phyloP scores from a whole-genome alignment of 2,329 filamentous ascomycete genomes.

The Xylaria hypoxylon region DNA sequence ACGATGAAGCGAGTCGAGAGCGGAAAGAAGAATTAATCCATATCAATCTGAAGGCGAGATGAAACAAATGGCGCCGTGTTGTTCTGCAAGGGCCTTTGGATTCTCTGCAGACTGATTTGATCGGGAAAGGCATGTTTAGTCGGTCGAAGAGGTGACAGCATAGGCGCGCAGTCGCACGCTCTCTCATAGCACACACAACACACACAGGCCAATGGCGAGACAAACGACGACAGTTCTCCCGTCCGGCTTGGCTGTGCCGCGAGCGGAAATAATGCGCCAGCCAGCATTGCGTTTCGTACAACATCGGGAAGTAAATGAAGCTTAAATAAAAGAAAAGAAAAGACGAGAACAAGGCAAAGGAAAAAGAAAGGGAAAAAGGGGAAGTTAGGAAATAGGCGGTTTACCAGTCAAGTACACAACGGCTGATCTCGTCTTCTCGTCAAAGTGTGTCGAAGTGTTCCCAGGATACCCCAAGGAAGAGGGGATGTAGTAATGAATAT shows the following conservation, averaged over 20 bases:
- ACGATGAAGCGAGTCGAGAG: slow-evolving; percentile 5
- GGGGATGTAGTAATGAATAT: neutral
- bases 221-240: slow-evolving; percentile 13
- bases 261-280: slow-evolving; percentile 31
- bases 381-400: neutral
- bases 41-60: slow-evolving; percentile 23
- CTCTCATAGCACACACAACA: slow-evolving; percentile 21
- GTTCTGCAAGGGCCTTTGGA: slow-evolving; percentile 35
- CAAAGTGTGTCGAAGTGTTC: slow-evolving; percentile 1
- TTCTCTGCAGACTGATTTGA: slow-evolving; percentile 22
- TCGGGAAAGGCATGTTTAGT: slow-evolving; percentile 13
- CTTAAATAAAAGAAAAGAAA: slow-evolving; percentile 24
- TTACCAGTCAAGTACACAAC: slow-evolving; percentile 10
- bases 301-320: slow-evolving; percentile 39
- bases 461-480: neutral
- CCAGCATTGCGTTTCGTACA: slow-evolving; percentile 33
- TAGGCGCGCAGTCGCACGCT: slow-evolving; percentile 26
- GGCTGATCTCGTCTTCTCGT: neutral
- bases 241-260: slow-evolving; percentile 21
- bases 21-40: slow-evolving; percentile 9
- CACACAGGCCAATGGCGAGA: slow-evolving; percentile 28
- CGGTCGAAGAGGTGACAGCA: slow-evolving; percentile 21
- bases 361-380: neutral
- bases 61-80: slow-evolving; percentile 28
- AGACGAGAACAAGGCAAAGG: slow-evolving; percentile 6